A percentile compares a stretch with the other conserved stretches of the same genome.
Evolutionary conservation across 2,329 filamentous ascomycete species (phyloP).

Genomic region (Cylindrodendrum hubeiense): DNA sequence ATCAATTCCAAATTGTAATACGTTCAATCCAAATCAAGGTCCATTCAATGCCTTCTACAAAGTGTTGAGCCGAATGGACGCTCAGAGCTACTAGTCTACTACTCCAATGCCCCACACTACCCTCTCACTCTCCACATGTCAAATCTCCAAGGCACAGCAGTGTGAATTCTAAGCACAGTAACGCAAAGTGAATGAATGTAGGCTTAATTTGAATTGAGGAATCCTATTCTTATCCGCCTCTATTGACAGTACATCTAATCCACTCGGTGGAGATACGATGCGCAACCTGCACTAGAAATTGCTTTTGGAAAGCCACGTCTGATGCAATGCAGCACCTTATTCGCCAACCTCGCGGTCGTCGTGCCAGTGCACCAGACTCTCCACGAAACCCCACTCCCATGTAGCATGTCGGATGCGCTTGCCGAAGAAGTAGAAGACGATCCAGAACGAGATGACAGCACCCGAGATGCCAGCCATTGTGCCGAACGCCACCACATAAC

Average conservation of each 20-base stretch:
- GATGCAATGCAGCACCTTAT: constrained; percentile 1
- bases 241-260: background rate
- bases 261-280: background rate
- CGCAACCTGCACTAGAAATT: background rate
- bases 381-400: constrained; percentile 25
- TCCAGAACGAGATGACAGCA: constrained; percentile 58
- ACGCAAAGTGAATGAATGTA: background rate
- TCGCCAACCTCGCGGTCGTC: constrained; percentile 33
- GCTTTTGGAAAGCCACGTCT: background rate
- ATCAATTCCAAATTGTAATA: too few species aligned
- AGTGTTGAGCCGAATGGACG: too few species aligned
- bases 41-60: too few species aligned
- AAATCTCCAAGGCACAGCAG: background rate
- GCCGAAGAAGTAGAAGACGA: constrained; percentile 64
- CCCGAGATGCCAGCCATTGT: constrained; percentile 65
- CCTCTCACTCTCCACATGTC: too few species aligned
- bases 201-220: background rate
- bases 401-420: constrained; percentile 46
- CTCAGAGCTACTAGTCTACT: too few species aligned
- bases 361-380: constrained; percentile 28
- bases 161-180: background rate
- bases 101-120: too few species aligned
- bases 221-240: background rate
- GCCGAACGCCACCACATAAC: constrained; percentile 63
- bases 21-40: too few species aligned